These are phyloP conservation scores for Malassezia furfur DNA, from an alignment of 1,284 basidiomycete genomes.

Conservation along the genomic window DNA sequence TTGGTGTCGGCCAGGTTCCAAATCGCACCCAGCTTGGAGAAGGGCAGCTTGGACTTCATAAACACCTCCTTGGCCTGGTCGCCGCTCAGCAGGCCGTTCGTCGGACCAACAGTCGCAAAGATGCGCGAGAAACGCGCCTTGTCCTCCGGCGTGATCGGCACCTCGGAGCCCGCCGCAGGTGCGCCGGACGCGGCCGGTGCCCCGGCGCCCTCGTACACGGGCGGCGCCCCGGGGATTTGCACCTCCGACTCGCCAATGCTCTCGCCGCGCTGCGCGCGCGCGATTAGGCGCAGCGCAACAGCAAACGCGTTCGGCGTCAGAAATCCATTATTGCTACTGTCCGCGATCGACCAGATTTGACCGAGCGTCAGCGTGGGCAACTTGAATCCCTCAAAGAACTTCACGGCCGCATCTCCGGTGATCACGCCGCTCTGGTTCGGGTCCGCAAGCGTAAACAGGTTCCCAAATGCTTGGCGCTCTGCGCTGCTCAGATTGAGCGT, in stretches of 20 bases:
- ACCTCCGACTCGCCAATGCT: conserved; percentile 53
- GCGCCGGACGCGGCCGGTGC: conserved; percentile 18
- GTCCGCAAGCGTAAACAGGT: conserved; percentile 41
- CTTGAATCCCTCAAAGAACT: conserved; percentile 42
- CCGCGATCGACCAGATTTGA: conserved; percentile 86
- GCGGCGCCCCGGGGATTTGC: conserved; percentile 60
- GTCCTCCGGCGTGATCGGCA: conserved; percentile 35
- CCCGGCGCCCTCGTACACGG: conserved; percentile 63
- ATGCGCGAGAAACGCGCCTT: conserved; percentile 46
- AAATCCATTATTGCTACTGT: conserved; percentile 56
- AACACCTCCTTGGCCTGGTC: conserved; percentile 88
- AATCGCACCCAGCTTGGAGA: conserved; percentile 83
- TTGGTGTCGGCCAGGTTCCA: conserved; percentile 95
- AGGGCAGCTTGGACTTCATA: conserved; percentile 78
- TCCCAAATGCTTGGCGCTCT: conserved; percentile 39
- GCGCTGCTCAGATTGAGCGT: conserved; percentile 16
- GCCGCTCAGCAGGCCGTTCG: conserved; percentile 52
- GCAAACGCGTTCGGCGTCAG: conserved; percentile 54
- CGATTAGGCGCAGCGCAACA: conserved; percentile 81
- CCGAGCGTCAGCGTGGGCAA: conserved; percentile 55
- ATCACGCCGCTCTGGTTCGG: conserved; percentile 37
- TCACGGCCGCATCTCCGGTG: conserved; percentile 41
- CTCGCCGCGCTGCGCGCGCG: conserved; percentile 81
- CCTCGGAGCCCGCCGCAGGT: conserved; percentile 9
- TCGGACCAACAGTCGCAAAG: conserved; percentile 42